These are phyloP conservation scores for Salix viminalis DNA, from an alignment of 345 rosid species.

Conservation along the genomic window DNA sequence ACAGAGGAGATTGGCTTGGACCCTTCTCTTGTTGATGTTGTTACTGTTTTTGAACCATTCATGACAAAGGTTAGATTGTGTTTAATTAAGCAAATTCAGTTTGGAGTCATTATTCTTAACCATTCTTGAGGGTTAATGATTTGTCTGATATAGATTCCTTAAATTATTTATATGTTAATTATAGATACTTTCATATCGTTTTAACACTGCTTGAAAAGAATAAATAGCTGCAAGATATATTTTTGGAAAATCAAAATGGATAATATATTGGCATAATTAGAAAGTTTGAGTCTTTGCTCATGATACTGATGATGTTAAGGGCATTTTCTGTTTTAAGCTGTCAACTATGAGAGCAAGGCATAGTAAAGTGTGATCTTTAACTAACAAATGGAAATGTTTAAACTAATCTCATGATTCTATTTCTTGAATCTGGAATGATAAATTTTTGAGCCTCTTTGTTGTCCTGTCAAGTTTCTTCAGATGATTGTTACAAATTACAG, in stretches of 20 bases:
- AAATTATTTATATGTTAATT: neutral
- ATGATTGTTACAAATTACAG: neutral
- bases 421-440: neutral
- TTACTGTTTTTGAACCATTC: constrained; percentile 34
- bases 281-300: too few species aligned
- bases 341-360: too few species aligned
- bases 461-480: neutral
- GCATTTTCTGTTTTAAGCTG: too few species aligned
- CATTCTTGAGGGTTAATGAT: neutral
- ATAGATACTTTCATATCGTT: too few species aligned
- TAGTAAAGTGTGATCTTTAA: neutral
- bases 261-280: too few species aligned
- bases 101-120: neutral
- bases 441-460: neutral
- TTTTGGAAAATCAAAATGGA: too few species aligned
- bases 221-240: too few species aligned
- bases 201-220: too few species aligned
- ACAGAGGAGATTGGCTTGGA: constrained; percentile 45
- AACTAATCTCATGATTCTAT: neutral
- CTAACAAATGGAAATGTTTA: neutral
- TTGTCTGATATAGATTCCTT: neutral
- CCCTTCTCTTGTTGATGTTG: constrained; percentile 44
- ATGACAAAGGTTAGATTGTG: constrained; percentile 20
- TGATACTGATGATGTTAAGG: too few species aligned
- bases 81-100: neutral